Percentiles rank a stretch among this genome's conserved stretches.
phyloP scores from a whole-genome alignment of 371 early-diverging fungal species.

The Mucor saturninus region DNA sequence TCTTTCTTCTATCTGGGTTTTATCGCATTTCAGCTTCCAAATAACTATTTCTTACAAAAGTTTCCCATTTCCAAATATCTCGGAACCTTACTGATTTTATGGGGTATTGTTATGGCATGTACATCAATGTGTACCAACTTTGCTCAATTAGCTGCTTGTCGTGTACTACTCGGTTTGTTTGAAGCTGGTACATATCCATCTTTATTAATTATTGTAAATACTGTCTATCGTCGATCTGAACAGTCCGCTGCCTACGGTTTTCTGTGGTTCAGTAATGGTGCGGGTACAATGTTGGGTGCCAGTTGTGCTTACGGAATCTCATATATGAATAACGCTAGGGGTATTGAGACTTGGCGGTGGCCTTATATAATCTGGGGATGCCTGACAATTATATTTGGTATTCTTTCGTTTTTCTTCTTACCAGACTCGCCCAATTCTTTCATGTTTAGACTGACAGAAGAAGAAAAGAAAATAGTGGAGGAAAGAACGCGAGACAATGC shows the following conservation, averaged over 20 bases:
- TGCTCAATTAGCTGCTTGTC: conserved; percentile 29
- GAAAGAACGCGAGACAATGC: conserved; percentile 31
- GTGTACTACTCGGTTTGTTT: conserved; percentile 39
- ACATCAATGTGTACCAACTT: conserved; percentile 34
- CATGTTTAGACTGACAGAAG: conserved; percentile 27
- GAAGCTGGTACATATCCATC: conserved; percentile 38
- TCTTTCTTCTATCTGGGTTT: conserved; percentile 42
- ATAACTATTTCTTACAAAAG: conserved; percentile 42
- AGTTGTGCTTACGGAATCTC: conserved; percentile 23
- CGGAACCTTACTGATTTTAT: conserved; percentile 29
- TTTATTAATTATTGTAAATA: conserved; percentile 32
- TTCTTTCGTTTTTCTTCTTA: conserved; percentile 26
- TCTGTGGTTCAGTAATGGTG: conserved; percentile 22
- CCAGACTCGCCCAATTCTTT: conserved; percentile 25
- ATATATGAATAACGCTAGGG: conserved; percentile 21
- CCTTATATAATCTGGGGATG: conserved; percentile 30
- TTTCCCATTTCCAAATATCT: conserved; percentile 34
- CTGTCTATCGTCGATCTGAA: conserved; percentile 41
- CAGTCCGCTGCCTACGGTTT: conserved; percentile 30
- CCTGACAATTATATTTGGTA: conserved; percentile 22
- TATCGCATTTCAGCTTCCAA: conserved; percentile 34
- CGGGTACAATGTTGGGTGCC: conserved; percentile 14
- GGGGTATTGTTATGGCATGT: conserved; percentile 37
- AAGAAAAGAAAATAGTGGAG: conserved; percentile 29
- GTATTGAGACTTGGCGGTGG: conserved; percentile 33